Base-by-base conservation (phyloP, 352 stramenopile species). In the Phytophthora meadii region DNA sequence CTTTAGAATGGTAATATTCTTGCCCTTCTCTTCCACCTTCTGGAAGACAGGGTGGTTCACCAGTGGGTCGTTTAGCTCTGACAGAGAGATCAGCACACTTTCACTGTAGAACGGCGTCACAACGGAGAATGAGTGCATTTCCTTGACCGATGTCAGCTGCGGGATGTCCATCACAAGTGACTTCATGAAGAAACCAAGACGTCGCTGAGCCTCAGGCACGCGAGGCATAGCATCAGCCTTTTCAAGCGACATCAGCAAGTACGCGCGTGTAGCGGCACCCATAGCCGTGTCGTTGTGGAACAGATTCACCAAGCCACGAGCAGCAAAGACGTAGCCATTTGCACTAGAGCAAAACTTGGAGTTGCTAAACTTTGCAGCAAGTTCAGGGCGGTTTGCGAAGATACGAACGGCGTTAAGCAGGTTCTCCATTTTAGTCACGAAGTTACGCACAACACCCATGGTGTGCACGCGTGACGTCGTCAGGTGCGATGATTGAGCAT, bases 81-180 rank as follows among this genome's bases (percentile, higher is more conserved):
- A 51, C 2, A 93, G 48, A 32, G 84, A 90, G 30, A 87, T 82
- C 32, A 93, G 41, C 27, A 93, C 84, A 51, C 65, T 87, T 64
- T 93, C 84, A 65, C 70, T 80, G 70, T 93, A 93, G 49, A 89
- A 93, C 56, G 84, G 84, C 1, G 84, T 93, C 63, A 93, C 81
- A 11, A 93, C 84, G 17, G 81, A 91, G 60, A 93, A 93, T 22
- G 84, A 93, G n/a, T 76, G 81, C 82, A 91, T 92, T 46, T 93
- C 84, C 63, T 89, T 90, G 42, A 93, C 83, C 12, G 84, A 77
- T 8, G 60, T 70, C 47, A 93, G 61, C 57, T 91, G 79, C 36
- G 84, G 84, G 53, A 93, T 93, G 37, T 91, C 79, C 84, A 93
- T 93, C 42, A 88, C 47, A 46, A 93, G 71, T 24, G 82, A 90